phyloP scores from a whole-genome alignment of 768 basidiomycete species.

The Suillus subalutaceus region DNA sequence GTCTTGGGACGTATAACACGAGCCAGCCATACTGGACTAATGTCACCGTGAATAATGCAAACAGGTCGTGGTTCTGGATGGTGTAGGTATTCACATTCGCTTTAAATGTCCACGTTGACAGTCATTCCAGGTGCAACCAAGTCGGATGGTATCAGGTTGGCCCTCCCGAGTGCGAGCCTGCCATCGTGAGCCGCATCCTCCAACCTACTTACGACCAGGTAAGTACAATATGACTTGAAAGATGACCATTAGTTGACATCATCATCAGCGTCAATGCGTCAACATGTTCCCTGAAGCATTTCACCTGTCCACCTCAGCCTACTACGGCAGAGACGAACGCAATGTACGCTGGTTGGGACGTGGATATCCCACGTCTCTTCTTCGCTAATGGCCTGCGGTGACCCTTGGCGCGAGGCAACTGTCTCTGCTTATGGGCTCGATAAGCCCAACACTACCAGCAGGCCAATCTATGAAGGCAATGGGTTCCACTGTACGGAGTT shows the following conservation, averaged over 20 bases:
- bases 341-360: slow-evolving; percentile 65
- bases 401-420: slow-evolving; percentile 74
- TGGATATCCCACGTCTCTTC: slow-evolving; percentile 59
- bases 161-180: slow-evolving; percentile 39
- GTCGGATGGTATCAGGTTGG: slow-evolving; percentile 54
- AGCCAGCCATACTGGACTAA: slow-evolving; percentile 51
- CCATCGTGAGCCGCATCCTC: slow-evolving; percentile 37
- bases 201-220: slow-evolving; percentile 34
- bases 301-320: slow-evolving; percentile 48
- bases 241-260: neutral
- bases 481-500: slow-evolving; percentile 76
- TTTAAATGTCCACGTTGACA: slow-evolving; percentile 8
- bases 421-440: slow-evolving; percentile 57
- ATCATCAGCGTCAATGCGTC: slow-evolving; percentile 64
- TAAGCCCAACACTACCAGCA: slow-evolving; percentile 49
- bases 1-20: slow-evolving; percentile 45
- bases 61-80: slow-evolving; percentile 74
- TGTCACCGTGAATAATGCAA: slow-evolving; percentile 54
- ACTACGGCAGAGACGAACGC: slow-evolving; percentile 46
- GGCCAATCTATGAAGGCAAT: slow-evolving; percentile 59
- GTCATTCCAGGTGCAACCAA: slow-evolving; percentile 61
- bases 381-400: slow-evolving; percentile 75
- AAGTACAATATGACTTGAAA: neutral
- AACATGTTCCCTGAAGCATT: slow-evolving; percentile 66
- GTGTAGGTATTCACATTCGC: slow-evolving; percentile 42